Percentiles rank a stretch among this genome's conserved stretches.
Conservation (phyloP, 1,284 basidiomycete species). For the Pseudozyma flocculosa region DNA sequence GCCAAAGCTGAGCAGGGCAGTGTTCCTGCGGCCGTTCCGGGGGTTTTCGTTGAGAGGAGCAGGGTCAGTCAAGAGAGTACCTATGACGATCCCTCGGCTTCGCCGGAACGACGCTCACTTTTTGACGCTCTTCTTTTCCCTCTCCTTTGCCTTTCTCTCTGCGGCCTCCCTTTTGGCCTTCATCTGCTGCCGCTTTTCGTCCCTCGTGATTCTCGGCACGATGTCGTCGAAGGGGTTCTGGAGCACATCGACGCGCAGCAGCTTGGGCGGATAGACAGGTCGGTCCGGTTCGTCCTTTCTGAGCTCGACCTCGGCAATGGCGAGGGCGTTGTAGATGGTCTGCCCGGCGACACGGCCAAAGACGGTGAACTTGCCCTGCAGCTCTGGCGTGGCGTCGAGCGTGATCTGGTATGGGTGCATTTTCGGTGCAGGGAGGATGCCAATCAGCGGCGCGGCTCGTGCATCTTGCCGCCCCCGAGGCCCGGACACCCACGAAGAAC, state of each 20-base stretch:
- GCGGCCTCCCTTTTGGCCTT: constrained; percentile 73
- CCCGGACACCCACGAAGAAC: constrained; percentile 49
- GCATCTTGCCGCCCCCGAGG: not conserved
- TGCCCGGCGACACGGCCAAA: constrained; percentile 46
- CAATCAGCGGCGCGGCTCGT: not conserved
- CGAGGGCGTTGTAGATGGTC: constrained; percentile 59
- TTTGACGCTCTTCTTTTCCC: constrained; percentile 23
- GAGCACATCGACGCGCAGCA: constrained; percentile 76
- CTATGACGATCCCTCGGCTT: too few species aligned
- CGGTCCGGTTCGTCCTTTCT: constrained; percentile 66
- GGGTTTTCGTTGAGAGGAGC: too few species aligned
- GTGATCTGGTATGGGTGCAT: constrained; percentile 56
- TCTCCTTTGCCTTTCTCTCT: constrained; percentile 5
- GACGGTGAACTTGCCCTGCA: constrained; percentile 53
- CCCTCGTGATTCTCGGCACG: constrained; percentile 90
- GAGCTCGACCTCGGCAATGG: constrained; percentile 81
- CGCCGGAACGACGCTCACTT: too few species aligned
- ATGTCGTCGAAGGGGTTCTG: constrained; percentile 95
- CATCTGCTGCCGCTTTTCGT: constrained; percentile 79
- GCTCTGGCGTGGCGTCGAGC: constrained; percentile 52
- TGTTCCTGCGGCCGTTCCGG: constrained; percentile 15
- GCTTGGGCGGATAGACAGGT: constrained; percentile 87
- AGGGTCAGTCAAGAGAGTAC: too few species aligned
- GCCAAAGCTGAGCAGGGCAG: constrained; percentile 46
- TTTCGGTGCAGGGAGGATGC: constrained; percentile 64